Evolutionary conservation across 208 protist species (phyloP), one percentile per base, ranked within the genome.

Genomic region (Trypanosoma conorhini): DNA sequence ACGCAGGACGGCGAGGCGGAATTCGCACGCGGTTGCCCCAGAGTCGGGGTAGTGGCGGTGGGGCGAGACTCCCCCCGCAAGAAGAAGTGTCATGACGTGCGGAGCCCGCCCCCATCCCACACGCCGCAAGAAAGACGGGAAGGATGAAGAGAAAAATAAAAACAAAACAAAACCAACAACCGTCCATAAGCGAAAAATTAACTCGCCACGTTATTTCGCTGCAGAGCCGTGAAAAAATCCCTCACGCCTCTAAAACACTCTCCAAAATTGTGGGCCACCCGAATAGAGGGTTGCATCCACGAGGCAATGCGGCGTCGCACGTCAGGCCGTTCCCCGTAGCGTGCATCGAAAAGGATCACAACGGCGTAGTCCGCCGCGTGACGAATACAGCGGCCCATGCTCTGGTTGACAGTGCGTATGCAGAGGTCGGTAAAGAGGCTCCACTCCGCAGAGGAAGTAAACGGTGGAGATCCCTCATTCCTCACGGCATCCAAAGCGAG

Each of bases 371-470:
- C 98, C 21, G 73, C 58, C 0, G 69, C 54, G 73, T 99, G 97
- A 21, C 98, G 90, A 62, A 99, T 99, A 35, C 93, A 95, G 30
- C 98, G 91, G 10, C 97, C 96, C 51, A 99, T 98, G 62, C 88
- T 96, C 80, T 99, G 98, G 72, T 99, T 99, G 12, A 99, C 97
- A 12, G 87, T 83, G 35, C 94, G 97, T 96, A 99, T 98, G 85
- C 96, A 98, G 59, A 98, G 68, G 60, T 96, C 91, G 67, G 91
- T 94, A 65, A 98, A 98, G 57, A 98, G 80, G 7, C 63, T 63
- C 82, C 88, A 93, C 71, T 88, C 76, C 28, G 38, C 71, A 9
- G 77, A 35, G 2, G 82, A 80, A n/a, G 85, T 62, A 64, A 85
- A 82, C 42, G 67, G 48, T 30, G 13, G 3, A 42, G 22, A 21